Percentiles rank a stretch among this genome's conserved stretches.
phyloP scores from a whole-genome alignment of 768 basidiomycete species.

The Xerocomus brunneocitrinus region DNA sequence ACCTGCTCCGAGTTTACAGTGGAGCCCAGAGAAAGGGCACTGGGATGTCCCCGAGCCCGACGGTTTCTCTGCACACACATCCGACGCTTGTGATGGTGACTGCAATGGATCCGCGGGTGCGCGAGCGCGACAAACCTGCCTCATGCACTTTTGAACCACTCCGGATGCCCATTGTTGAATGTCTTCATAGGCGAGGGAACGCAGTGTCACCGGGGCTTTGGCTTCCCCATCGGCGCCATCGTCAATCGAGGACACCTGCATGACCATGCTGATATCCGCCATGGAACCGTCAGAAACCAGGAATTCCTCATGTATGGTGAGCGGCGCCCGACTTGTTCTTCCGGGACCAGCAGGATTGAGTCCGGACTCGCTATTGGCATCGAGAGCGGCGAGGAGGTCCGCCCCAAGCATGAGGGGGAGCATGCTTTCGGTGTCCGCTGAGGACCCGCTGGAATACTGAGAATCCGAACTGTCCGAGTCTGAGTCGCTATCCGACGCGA shows the following conservation, averaged over 20 bases:
- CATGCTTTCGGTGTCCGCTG: conserved; percentile 12
- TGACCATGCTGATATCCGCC: conserved; percentile 19
- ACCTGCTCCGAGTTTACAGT: conserved; percentile 14
- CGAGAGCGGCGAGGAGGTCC: conserved; percentile 26
- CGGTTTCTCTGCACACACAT: conserved; percentile 27
- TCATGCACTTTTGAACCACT: conserved; percentile 23
- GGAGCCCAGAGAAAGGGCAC: conserved; percentile 25
- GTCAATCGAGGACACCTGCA: conserved; percentile 17
- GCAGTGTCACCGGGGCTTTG: conserved; percentile 2
- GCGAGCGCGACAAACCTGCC: conserved; percentile 13
- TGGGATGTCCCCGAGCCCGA: conserved; percentile 16
- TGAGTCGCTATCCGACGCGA: conserved; percentile 14
- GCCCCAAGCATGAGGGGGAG: conserved; percentile 25
- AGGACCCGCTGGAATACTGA: conserved; percentile 18
- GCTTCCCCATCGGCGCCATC: conserved; percentile 9
- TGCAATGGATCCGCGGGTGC: conserved; percentile 5
- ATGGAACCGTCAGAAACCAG: conserved; percentile 16
- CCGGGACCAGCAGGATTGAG: conserved; percentile 9
- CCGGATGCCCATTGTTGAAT: conserved; percentile 25
- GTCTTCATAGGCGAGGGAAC: conserved; percentile 20
- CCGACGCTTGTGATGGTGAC: conserved; percentile 26
- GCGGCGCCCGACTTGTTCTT: not conserved
- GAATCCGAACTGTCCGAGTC: conserved; percentile 16
- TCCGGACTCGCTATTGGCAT: conserved; percentile 24
- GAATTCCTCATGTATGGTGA: conserved; percentile 6